These are phyloP conservation scores for Metschnikowia borealis DNA, from an alignment of 805 yeast genomes.

Conservation along the genomic window DNA sequence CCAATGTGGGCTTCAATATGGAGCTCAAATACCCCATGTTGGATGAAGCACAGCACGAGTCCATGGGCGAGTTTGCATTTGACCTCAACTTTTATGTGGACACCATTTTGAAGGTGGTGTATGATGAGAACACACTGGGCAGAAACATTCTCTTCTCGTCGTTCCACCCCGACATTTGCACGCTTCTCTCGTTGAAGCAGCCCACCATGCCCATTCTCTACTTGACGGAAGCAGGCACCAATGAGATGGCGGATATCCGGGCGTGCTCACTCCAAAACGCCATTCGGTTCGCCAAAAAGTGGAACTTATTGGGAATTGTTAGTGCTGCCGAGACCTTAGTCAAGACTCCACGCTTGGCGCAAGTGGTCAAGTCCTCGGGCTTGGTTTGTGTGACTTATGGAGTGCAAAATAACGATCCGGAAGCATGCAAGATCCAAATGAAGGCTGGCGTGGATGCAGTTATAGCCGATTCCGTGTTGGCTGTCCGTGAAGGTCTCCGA, in stretches of 20 bases:
- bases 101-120: slow-evolving; percentile 74
- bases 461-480: slow-evolving; percentile 92
- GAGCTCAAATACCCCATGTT: slow-evolving; percentile 95
- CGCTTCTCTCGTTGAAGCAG: slow-evolving; percentile 81
- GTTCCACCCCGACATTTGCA: slow-evolving; percentile 91
- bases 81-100: slow-evolving; percentile 88
- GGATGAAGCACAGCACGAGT: slow-evolving; percentile 86
- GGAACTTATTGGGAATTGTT: slow-evolving; percentile 91
- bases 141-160: slow-evolving; percentile 88
- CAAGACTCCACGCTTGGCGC: slow-evolving; percentile 84
- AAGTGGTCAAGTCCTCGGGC: slow-evolving; percentile 87
- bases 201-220: slow-evolving; percentile 90
- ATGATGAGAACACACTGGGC: slow-evolving; percentile 66
- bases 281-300: slow-evolving; percentile 80
- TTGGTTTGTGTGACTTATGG: slow-evolving; percentile 94
- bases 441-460: slow-evolving; percentile 97
- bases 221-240: slow-evolving; percentile 84
- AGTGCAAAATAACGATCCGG: slow-evolving; percentile 76
- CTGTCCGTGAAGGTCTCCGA: slow-evolving; percentile 79
- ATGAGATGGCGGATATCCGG: slow-evolving; percentile 81
- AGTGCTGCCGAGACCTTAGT: slow-evolving; percentile 83
- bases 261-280: slow-evolving; percentile 89
- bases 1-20: slow-evolving; percentile 84
- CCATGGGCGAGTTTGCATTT: slow-evolving; percentile 77
- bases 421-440: slow-evolving; percentile 78